phyloP scores from a whole-genome alignment of 331 rosid genomes.

The Rhamnella rubrinervis region DNA sequence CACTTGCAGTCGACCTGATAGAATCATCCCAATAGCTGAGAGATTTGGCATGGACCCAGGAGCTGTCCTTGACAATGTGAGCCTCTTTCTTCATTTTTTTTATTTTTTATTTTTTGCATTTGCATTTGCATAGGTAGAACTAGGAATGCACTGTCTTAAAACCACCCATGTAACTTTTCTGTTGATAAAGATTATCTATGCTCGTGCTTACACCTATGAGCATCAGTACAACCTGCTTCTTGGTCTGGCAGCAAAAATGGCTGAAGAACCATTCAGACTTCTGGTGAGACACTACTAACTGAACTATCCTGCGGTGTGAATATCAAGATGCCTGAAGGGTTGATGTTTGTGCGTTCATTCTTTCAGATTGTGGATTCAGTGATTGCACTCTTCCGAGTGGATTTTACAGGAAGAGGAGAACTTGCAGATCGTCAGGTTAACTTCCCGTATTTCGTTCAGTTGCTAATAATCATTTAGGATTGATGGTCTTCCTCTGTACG shows the following conservation, averaged over 20 bases:
- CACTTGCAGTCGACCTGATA: slow-evolving; percentile 80
- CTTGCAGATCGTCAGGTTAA: slow-evolving; percentile 96
- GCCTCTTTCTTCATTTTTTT: slow-evolving; percentile 12
- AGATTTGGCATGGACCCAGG: slow-evolving; percentile 97
- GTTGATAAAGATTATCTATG: slow-evolving; percentile 75
- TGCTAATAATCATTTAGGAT: slow-evolving; percentile 7
- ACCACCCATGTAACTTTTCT: slow-evolving; percentile 25
- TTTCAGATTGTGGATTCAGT: slow-evolving; percentile 87
- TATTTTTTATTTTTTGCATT: too few species aligned
- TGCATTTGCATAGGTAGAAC: background rate
- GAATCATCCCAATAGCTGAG: slow-evolving; percentile 91
- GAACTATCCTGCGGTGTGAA: slow-evolving; percentile 8
- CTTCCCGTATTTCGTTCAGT: slow-evolving; percentile 1
- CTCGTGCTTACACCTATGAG: slow-evolving; percentile 98
- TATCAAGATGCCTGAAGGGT: slow-evolving; percentile 7
- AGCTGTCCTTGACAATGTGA: slow-evolving; percentile 93
- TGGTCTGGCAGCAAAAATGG: slow-evolving; percentile 95
- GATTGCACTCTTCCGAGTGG: slow-evolving; percentile 91
- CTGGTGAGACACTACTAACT: slow-evolving; percentile 54
- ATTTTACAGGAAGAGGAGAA: slow-evolving; percentile 94
- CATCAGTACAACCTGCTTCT: slow-evolving; percentile 90
- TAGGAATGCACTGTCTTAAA: background rate
- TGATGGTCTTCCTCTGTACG: background rate
- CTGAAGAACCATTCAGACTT: slow-evolving; percentile 96
- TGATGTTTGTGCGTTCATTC: slow-evolving; percentile 19